A percentile compares a stretch with the other conserved stretches of the same genome.
Evolutionary conservation across 345 rosid species (phyloP).

Genomic region (Populus deltoides): DNA sequence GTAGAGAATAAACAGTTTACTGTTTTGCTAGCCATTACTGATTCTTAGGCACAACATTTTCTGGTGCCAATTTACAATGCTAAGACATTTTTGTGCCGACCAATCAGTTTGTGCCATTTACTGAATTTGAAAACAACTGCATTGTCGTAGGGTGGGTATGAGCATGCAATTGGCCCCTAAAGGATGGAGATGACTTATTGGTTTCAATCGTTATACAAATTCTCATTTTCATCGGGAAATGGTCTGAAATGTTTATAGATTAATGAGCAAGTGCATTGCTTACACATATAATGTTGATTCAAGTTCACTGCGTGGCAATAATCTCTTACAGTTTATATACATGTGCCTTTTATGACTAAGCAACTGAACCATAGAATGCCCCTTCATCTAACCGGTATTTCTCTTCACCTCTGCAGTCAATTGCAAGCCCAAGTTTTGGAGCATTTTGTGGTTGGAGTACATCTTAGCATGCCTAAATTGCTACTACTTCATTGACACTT

Average conservation of each 20-base stretch:
- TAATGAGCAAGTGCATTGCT: no score
- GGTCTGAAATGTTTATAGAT: background rate
- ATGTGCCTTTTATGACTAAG: background rate
- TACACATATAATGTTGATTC: no score
- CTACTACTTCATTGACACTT: slow-evolving; percentile 19
- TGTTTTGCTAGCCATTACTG: background rate
- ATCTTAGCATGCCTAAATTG: slow-evolving; percentile 7
- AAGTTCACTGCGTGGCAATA: background rate
- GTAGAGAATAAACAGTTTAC: background rate
- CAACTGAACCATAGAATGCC: background rate
- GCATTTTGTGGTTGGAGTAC: slow-evolving; percentile 5
- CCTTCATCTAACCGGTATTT: background rate
- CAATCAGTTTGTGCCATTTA: no score
- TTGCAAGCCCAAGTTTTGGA: slow-evolving; percentile 8
- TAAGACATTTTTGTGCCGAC: no score
- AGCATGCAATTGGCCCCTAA: background rate
- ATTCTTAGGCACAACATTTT: background rate
- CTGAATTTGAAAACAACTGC: background rate
- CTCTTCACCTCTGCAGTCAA: background rate
- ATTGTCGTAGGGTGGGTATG: background rate
- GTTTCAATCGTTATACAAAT: background rate
- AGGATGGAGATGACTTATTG: background rate
- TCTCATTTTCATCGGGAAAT: background rate
- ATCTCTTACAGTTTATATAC: background rate
- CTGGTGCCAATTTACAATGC: no score